Conservation (phyloP, 768 basidiomycete genomes). For the Ramaria sp. region DNA sequence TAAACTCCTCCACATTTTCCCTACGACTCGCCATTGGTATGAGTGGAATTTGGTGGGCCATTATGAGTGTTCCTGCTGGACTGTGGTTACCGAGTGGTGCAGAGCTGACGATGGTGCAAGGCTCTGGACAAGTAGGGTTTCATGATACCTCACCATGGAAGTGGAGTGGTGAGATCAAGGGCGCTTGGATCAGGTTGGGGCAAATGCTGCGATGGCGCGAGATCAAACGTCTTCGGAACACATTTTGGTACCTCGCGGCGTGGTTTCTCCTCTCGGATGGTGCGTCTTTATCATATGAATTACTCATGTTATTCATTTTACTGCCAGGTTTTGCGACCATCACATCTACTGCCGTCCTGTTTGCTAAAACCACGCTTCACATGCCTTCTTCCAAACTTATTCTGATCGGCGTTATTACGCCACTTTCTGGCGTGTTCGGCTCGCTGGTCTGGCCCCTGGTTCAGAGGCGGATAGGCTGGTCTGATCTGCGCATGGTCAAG, state of each 20-base stretch:
- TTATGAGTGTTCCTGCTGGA: constrained; percentile 71
- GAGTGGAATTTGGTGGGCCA: constrained; percentile 83
- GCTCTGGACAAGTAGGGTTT: constrained; percentile 6
- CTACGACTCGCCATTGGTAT: constrained; percentile 76
- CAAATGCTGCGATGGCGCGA: constrained; percentile 66
- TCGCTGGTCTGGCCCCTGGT: constrained; percentile 73
- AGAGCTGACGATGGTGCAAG: constrained; percentile 7
- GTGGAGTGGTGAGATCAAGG: constrained; percentile 39
- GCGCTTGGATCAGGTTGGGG: constrained; percentile 69
- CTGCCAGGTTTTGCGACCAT: constrained; percentile 81
- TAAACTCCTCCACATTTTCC: constrained; percentile 69
- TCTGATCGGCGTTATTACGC: constrained; percentile 70
- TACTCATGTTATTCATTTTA: background rate
- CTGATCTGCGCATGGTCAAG: constrained; percentile 58
- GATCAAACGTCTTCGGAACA: constrained; percentile 64
- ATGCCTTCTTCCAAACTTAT: constrained; percentile 74
- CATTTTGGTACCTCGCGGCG: constrained; percentile 82
- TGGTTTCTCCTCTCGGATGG: constrained; percentile 95
- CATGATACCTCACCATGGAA: constrained; percentile 29
- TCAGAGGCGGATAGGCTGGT: constrained; percentile 53
- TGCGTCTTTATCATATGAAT: constrained; percentile 22
- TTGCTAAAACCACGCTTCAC: constrained; percentile 78
- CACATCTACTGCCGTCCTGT: constrained; percentile 84
- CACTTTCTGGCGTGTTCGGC: constrained; percentile 68
- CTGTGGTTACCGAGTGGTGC: constrained; percentile 51